Conservation (phyloP, 768 basidiomycete species). For the Brasilioporus rufonigricans region DNA sequence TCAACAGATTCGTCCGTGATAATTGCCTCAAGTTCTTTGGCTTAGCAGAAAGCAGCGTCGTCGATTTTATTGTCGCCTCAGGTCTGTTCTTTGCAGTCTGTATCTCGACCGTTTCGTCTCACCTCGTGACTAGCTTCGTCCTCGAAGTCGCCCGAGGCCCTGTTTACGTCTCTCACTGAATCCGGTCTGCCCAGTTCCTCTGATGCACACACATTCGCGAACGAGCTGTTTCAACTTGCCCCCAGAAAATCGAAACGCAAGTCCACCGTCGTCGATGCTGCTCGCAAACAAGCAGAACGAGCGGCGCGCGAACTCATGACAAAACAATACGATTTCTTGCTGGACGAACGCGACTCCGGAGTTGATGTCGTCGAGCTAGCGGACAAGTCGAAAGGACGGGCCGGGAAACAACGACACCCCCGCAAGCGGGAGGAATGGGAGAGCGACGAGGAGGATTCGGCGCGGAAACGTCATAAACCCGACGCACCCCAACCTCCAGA, state of each 20-base stretch:
- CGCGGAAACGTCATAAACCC: slow-evolving; percentile 58
- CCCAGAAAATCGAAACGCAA: slow-evolving; percentile 80
- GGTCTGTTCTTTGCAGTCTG: slow-evolving; percentile 43
- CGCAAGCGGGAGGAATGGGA: slow-evolving; percentile 92
- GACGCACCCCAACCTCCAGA: slow-evolving; percentile 36
- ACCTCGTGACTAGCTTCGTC: slow-evolving; percentile 52
- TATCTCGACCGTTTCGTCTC: not conserved
- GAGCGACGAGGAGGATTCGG: slow-evolving; percentile 83
- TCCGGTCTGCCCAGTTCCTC: slow-evolving; percentile 81
- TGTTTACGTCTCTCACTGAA: slow-evolving; percentile 71
- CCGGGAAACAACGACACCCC: slow-evolving; percentile 52
- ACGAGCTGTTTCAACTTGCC: slow-evolving; percentile 70
- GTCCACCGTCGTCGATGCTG: slow-evolving; percentile 36
- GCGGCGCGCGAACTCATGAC: slow-evolving; percentile 66
- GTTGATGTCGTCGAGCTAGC: slow-evolving; percentile 39
- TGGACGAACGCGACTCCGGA: slow-evolving; percentile 77
- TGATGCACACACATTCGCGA: slow-evolving; percentile 77
- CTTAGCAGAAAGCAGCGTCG: slow-evolving; percentile 77
- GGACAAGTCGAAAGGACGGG: slow-evolving; percentile 24
- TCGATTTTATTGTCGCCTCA: slow-evolving; percentile 85
- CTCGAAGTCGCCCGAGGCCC: slow-evolving; percentile 74
- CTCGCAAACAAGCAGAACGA: slow-evolving; percentile 70
- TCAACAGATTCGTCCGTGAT: slow-evolving; percentile 76
- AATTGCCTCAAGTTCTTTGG: slow-evolving; percentile 82
- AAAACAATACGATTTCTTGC: slow-evolving; percentile 75